Base-by-base conservation (phyloP, 345 rosid species). In the Linum tenue region DNA sequence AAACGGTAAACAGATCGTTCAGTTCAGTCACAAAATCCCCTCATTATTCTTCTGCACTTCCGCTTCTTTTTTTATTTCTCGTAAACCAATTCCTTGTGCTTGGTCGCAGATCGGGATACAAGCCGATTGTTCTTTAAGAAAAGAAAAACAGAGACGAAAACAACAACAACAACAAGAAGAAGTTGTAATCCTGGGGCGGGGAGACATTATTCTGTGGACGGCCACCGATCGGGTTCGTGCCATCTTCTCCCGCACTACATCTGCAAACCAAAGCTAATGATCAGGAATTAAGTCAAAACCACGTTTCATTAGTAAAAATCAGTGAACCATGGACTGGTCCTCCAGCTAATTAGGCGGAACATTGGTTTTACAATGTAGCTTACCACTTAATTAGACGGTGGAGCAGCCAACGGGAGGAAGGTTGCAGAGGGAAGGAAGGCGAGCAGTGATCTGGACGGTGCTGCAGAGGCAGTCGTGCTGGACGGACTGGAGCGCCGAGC, bases 401-500 rank as follows among this genome's bases (percentile, higher is more conserved):
- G 59, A 16, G 35, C 97, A 92, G 3, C 76, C 51, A 73, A 85
- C 70, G 16, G 91, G 56, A 37, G 92, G 87, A 66, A 89, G 65
- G 69, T 69, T 82, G 86, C 98, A 89, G 6, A 69, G 83, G 59
- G 80, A 65, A 42, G 98, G 96, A 63, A 92, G 92, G 53, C 81
- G 84, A 56, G 89, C 71, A 1, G 89, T 87, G 44, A 92, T 79
- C 59, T 85, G 83, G 56, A 92, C 64, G 40, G 98, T 87, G 91
- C 60, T 87, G 84, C 98, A 89, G 66, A 92, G 74, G 69, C 97
- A 92, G 67, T 87, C 90, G 10, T 65, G 78, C 3, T 82, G 78
- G n/a, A 92, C 79, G 0, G 86, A 66, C 40, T 73, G 85, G 35
- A 89, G 89, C 1, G 95, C 92, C 7, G 17, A 64, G 61, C 98